Evolutionary conservation across 1,284 basidiomycete genomes (phyloP), one percentile per base, ranked within the genome.

Genomic region (Rhodotorula sp.): DNA sequence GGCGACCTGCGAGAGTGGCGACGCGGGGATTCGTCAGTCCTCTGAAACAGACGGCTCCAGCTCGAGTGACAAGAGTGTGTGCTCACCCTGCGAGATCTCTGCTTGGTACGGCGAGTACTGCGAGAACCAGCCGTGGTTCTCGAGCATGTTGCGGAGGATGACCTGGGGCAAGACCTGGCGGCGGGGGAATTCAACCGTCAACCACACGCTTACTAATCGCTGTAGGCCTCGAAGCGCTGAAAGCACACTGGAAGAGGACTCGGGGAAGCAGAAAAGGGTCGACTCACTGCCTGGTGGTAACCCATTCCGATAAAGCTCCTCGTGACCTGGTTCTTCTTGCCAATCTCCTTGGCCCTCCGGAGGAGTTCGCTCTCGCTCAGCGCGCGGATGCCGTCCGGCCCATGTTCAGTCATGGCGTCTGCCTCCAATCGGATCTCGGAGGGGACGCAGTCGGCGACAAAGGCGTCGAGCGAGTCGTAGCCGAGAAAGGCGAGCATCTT

Each of bases 41-140:
- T 18, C 5, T 14, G 23, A 5, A 18, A 38, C 26, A 31, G 38
- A 43, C 38, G 2, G 38, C 38, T 43, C 10, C n/a, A 26, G 77
- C 59, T 60, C 26, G 65, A 58, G n/a, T 28, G 18, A 26, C 31
- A 28, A 74, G 82, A 12, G 77, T 1, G 23, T 5, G 18, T n/a
- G 21, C 56, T 15, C 23, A 89, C 93, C 93, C 86, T 95, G 92
- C 26, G 93, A 88, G 79, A 95, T 90, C 83, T 97, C 93, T 12
- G 93, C 91, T 80, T 81, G 80, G 76, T 84, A 86, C 1, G 95
- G 95, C 3, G 94, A 97, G 82, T 98, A 98, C 62, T 92, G 93
- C 5, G 95, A 98, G 83, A 98, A 98, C 95, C 95, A 99, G 16
- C 90, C 92, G 34, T 95, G 95, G 81, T 97, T 98, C 82, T 99